Evolutionary conservation across 2,329 filamentous ascomycete genomes (phyloP).

Genomic region (Nemania sp.): DNA sequence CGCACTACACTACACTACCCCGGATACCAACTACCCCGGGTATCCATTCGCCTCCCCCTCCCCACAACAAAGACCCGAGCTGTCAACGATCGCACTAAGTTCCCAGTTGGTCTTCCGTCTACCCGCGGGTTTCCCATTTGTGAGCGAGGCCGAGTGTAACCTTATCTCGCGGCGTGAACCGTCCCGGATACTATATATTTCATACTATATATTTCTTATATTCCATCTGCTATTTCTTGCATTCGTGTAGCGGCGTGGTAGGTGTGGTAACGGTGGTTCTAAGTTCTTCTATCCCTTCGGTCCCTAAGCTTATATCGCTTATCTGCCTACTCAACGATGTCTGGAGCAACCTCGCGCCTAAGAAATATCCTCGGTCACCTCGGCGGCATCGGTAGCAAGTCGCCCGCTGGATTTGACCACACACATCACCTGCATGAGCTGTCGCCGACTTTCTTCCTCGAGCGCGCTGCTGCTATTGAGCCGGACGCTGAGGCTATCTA

Average conservation of each 20-base stretch:
- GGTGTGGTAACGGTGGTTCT: not conserved
- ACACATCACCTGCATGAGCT: constrained; percentile 78
- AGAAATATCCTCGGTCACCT: constrained; percentile 67
- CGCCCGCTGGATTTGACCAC: constrained; percentile 57
- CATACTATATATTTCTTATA: not conserved
- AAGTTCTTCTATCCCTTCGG: not conserved
- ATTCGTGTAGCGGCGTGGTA: not conserved
- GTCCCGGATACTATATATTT: not conserved
- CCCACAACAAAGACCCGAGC: constrained; percentile 2
- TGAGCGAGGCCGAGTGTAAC: not conserved
- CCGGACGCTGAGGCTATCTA: constrained; percentile 86
- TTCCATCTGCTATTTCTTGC: not conserved
- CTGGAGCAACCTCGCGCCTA: constrained; percentile 71
- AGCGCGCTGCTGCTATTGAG: constrained; percentile 88
- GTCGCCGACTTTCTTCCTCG: constrained; percentile 88
- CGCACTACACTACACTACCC: not conserved
- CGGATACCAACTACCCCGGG: constrained; percentile 11
- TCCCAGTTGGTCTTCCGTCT: not conserved
- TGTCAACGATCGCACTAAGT: not conserved
- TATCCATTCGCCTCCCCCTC: not conserved
- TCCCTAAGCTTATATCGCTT: too few species aligned
- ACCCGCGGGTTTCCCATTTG: not conserved
- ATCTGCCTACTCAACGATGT: constrained; percentile 64
- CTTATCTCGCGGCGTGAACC: not conserved
- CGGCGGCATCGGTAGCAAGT: constrained; percentile 46